A percentile compares a stretch with the other conserved stretches of the same genome.
phyloP scores from a whole-genome alignment of 768 basidiomycete species.

The Xanthoconium purpureum region DNA sequence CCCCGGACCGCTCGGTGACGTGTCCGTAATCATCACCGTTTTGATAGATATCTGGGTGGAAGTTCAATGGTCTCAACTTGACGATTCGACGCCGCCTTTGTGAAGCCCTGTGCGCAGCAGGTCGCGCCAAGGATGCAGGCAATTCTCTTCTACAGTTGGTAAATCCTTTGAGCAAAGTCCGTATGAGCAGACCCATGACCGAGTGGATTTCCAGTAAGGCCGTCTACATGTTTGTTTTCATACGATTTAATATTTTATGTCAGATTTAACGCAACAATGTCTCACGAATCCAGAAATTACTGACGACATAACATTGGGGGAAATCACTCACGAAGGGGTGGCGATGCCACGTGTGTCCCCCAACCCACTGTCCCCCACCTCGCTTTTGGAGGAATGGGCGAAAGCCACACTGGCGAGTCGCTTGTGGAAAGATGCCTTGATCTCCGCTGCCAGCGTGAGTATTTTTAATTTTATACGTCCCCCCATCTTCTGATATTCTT shows the following conservation, averaged over 20 bases:
- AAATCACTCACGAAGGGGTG: no score
- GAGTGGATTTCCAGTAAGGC: background rate
- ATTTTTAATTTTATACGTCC: no score
- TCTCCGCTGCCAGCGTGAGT: background rate
- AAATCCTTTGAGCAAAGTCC: background rate
- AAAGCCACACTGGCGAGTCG: background rate
- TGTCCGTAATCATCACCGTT: background rate
- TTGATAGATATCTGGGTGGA: background rate
- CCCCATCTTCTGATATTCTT: background rate
- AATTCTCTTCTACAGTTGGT: background rate
- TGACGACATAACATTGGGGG: background rate
- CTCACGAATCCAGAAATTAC: background rate
- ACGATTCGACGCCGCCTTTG: background rate
- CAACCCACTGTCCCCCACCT: background rate
- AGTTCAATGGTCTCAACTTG: background rate
- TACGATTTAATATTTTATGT: background rate
- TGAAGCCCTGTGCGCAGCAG: background rate
- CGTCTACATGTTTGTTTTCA: no score
- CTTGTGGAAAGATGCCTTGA: background rate
- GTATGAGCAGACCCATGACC: background rate
- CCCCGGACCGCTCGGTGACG: no score
- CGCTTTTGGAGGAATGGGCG: background rate
- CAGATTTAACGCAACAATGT: background rate
- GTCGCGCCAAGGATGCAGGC: background rate
- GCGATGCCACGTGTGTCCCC: no score